phyloP scores from a whole-genome alignment of 2,329 filamentous ascomycete species.

The Aspergillus fijiensis region DNA sequence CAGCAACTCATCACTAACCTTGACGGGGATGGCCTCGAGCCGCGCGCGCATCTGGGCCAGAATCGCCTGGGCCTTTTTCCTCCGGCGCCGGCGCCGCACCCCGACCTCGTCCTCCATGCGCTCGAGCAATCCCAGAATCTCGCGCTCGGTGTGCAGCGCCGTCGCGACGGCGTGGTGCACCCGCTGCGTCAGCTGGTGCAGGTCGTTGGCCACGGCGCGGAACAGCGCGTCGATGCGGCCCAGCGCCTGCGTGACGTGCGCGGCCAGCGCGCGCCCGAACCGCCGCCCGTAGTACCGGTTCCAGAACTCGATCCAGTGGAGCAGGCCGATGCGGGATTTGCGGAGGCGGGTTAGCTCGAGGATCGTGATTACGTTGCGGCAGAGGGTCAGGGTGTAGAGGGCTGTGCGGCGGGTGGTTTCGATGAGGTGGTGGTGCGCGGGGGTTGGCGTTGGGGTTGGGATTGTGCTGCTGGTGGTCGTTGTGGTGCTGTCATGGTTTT shows the following conservation, averaged over 20 bases:
- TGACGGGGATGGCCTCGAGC: constrained; percentile 31
- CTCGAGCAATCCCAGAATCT: constrained; percentile 25
- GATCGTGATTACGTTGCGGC: constrained; percentile 27
- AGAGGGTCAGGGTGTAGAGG: constrained; percentile 25
- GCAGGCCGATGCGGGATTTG: constrained; percentile 30
- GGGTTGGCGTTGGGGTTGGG: not conserved
- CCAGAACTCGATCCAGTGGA: constrained; percentile 33
- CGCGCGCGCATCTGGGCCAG: constrained; percentile 24
- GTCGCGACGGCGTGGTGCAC: constrained; percentile 19
- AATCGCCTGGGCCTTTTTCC: constrained; percentile 22
- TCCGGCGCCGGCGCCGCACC: constrained; percentile 21
- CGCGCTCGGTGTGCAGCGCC: constrained; percentile 19
- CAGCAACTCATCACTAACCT: constrained; percentile 28
- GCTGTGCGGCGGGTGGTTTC: constrained; percentile 24
- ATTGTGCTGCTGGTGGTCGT: not conserved
- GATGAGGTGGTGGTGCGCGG: constrained; percentile 6
- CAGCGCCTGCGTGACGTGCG: constrained; percentile 16
- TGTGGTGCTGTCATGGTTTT: constrained; percentile 4
- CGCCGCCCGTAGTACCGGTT: constrained; percentile 24
- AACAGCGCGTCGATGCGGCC: constrained; percentile 28
- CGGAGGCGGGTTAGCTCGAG: constrained; percentile 32
- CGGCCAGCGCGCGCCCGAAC: constrained; percentile 18
- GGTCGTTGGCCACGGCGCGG: constrained; percentile 23
- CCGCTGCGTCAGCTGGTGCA: constrained; percentile 25
- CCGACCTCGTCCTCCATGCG: constrained; percentile 28